Evolutionary conservation across 2,329 filamentous ascomycete genomes (phyloP), one percentile per base, ranked within the genome.

Genomic region (Fusarium setosum): DNA sequence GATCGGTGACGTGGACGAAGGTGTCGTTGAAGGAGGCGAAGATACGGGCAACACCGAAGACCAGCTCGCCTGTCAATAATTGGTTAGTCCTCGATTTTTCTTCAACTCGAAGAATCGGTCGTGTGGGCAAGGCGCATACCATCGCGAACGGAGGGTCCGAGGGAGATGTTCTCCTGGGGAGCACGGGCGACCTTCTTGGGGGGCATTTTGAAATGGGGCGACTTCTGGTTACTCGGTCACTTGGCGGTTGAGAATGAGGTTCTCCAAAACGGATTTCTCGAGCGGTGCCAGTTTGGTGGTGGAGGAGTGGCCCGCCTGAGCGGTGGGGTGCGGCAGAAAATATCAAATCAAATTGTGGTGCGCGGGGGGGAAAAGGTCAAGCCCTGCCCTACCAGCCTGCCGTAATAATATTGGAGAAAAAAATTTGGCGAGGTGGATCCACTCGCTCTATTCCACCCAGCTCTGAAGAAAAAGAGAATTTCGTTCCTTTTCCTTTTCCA

Each of bases 1-100:
- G 93, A 97, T 98, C 96, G 87, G 96, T 99, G 81, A 99, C 93
- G 87, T 99, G 96, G 82, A 99, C 96, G 86, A 94, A 94, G 81
- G 91, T 94, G 79, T 94, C 92, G 86, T 94, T 94, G 89, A 94
- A 94, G 72, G 93, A 97, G 78, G 94, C 94, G 84, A 97, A 80
- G 88, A 97, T 97, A 83, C 94, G 93, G 82, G 94, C 94, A 85
- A 97, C 94, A 83, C 94, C 94, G 83, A 97, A 97, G 83, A 97
- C 94, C 83, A 97, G 92, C 87, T 97, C 93, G 86, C 94, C 94
- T 95, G 64, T 40, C 54, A 47, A 54, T 38, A 23, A 55, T 42
- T 47, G 42, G 56, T 70, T 63, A 71, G 65, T 64, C 37, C 41
- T 29, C 34, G 24, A 41, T 24, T 47, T 51, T 21, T n/a, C 13